Base-by-base conservation (phyloP, 345 rosid species). In the Salix exigua region DNA sequence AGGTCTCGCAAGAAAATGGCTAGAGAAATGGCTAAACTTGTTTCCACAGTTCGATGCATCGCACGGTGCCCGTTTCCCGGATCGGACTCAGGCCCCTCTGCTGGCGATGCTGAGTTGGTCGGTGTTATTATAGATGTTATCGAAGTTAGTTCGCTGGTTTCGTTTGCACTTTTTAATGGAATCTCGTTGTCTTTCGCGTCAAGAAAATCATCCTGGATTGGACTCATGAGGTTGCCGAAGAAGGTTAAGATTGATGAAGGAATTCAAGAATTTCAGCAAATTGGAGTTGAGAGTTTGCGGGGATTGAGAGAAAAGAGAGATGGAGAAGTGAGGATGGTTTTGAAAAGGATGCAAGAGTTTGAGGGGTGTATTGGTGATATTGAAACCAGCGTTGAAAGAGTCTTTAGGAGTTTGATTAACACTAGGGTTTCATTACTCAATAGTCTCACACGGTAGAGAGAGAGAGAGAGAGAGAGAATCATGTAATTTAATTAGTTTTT, bases 341-440 rank as follows among this genome's bases (percentile, higher is more conserved):
- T 83, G 82, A 83, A 74, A 75, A 82, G 77, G 69, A 84, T 90
- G 89, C 78, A 76, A 35, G 83, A 80, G 5, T 35, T 87, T 73
- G 94, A 88, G 69, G 79, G 40, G 3, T 80, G 86, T 69, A 72
- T 90, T 46, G 42, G 77, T 26, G 82, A 48, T 17, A 71, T 90
- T 33, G 90, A 85, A 66, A 46, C 55, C 19, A 83, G 79, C 5
- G 80, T 83, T 21, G 86, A 81, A 75, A 87, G 79, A 65, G 87
- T 85, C 35, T 86, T 87, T 30, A 83, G 94, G 82, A 86, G 91
- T 50, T 78, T 90, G 83, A 82, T 90, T 68, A 82, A 68, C 74
- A 80, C 86, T 21, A 86, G 90, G 82, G 94, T 87, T 83, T 86
- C 90, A 13, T 74, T 90, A 44, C 91, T 90, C 60, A 88, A 90